phyloP scores from a whole-genome alignment of 495 filamentous ascomycete species.

The Xylaria curta region DNA sequence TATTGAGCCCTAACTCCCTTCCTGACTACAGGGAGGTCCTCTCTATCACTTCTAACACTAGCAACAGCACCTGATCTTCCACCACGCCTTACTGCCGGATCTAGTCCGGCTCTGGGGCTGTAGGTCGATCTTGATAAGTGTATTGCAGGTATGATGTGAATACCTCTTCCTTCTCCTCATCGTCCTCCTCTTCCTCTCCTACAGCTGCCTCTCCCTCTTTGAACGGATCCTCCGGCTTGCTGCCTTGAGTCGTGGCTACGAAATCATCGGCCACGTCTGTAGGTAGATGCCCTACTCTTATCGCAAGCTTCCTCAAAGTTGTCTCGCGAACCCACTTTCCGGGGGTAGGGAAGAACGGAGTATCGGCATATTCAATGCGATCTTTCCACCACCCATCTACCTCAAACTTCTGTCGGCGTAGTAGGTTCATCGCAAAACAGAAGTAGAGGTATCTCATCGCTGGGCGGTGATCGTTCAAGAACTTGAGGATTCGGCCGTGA shows the following conservation, averaged over 20 bases:
- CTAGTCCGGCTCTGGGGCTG: not conserved
- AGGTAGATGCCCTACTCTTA: constrained; percentile 9
- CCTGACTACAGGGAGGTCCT: too few species aligned
- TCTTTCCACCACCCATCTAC: constrained; percentile 17
- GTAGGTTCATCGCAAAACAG: not conserved
- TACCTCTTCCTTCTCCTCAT: constrained; percentile 6
- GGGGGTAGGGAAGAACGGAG: constrained; percentile 11
- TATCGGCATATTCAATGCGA: not conserved
- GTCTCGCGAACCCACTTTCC: constrained; percentile 15
- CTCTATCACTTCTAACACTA: too few species aligned
- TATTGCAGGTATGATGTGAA: not conserved
- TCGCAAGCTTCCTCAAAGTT: constrained; percentile 10
- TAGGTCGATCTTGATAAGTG: not conserved
- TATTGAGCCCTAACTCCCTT: too few species aligned
- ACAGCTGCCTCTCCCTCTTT: not conserved
- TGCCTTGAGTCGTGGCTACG: not conserved
- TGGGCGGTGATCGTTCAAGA: constrained; percentile 13
- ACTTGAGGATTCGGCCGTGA: constrained; percentile 9
- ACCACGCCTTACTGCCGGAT: too few species aligned
- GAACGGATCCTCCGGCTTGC: not conserved
- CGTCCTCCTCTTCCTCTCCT: not conserved
- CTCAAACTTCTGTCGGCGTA: constrained; percentile 2
- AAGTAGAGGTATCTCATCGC: constrained; percentile 11
- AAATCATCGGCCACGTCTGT: not conserved
- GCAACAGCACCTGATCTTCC: too few species aligned